Evolutionary conservation across 768 basidiomycete genomes (phyloP).

Genomic region (Serendipita vermifera): DNA sequence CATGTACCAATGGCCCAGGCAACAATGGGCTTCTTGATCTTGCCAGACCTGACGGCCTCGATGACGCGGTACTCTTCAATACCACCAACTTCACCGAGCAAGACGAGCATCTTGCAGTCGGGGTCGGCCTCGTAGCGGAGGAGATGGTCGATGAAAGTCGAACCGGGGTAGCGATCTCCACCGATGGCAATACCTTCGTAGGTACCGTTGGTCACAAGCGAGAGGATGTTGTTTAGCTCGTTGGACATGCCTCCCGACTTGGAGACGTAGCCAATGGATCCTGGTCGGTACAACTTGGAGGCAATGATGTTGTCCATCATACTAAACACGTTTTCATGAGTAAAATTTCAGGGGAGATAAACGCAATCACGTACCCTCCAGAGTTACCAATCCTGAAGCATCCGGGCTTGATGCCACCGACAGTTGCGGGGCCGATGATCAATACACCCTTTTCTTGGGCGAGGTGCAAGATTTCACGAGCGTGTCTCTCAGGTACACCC

Average conservation of each 20-base stretch:
- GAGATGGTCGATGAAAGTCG: slow-evolving; percentile 97
- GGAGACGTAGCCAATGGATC: slow-evolving; percentile 96
- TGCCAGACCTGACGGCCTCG: slow-evolving; percentile 85
- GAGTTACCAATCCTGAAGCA: slow-evolving; percentile 99
- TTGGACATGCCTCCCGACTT: slow-evolving; percentile 99
- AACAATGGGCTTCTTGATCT: slow-evolving; percentile 96
- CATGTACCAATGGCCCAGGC: slow-evolving; percentile 99
- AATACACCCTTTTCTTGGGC: slow-evolving; percentile 76
- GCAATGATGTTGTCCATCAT: slow-evolving; percentile 99
- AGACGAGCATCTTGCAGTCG: slow-evolving; percentile 96
- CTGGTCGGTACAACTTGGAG: slow-evolving; percentile 95
- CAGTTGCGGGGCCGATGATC: slow-evolving; percentile 94
- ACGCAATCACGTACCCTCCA: slow-evolving; percentile 53
- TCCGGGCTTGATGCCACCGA: slow-evolving; percentile 98
- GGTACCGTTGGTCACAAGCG: slow-evolving; percentile 88
- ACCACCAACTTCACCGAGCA: slow-evolving; percentile 97
- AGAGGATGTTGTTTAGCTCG: slow-evolving; percentile 99
- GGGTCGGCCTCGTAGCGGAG: slow-evolving; percentile 95
- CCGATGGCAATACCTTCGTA: slow-evolving; percentile 99
- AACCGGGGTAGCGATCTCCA: slow-evolving; percentile 97
- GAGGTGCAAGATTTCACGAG: slow-evolving; percentile 85
- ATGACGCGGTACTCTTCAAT: slow-evolving; percentile 99
- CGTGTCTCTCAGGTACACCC: slow-evolving; percentile 96
- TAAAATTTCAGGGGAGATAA: background rate
- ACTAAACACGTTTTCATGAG: slow-evolving; percentile 26